These are phyloP conservation scores for Ochromonas danica DNA, from an alignment of 108 stramenopile genomes.

Conservation along the genomic window DNA sequence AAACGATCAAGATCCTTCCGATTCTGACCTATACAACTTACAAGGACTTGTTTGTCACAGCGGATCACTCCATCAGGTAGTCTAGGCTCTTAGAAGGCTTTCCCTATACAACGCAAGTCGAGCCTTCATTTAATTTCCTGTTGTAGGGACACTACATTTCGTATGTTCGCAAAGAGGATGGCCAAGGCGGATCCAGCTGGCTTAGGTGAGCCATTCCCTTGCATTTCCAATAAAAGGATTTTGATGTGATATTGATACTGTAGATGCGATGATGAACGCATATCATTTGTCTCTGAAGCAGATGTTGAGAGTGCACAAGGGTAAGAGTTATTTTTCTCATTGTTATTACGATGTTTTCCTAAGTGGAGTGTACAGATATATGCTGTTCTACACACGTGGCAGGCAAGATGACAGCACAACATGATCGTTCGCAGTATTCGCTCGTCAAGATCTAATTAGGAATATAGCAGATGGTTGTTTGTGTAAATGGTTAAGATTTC, in stretches of 20 bases:
- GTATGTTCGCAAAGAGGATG: neutral
- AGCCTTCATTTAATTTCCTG: neutral
- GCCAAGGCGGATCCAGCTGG: neutral
- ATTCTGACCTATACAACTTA: neutral
- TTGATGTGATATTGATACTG: neutral
- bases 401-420: too few relatives aligned
- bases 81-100: too few relatives aligned
- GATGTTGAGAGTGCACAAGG: neutral
- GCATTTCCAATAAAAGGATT: neutral
- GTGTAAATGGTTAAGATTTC: too few relatives aligned
- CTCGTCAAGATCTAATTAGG: too few relatives aligned
- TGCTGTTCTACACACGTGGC: too few relatives aligned
- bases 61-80: slow-evolving; percentile 10
- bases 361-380: too few relatives aligned
- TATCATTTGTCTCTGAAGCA: neutral
- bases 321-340: neutral
- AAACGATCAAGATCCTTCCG: slow-evolving; percentile 1
- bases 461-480: too few relatives aligned
- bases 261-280: neutral
- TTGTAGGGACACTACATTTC: neutral
- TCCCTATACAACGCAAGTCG: neutral
- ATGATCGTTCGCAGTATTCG: too few relatives aligned
- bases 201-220: neutral
- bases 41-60: slow-evolving; percentile 1
- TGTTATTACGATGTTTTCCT: too few relatives aligned